phyloP scores from a whole-genome alignment of 805 yeast species.

The Yamadazyma insecticola region DNA sequence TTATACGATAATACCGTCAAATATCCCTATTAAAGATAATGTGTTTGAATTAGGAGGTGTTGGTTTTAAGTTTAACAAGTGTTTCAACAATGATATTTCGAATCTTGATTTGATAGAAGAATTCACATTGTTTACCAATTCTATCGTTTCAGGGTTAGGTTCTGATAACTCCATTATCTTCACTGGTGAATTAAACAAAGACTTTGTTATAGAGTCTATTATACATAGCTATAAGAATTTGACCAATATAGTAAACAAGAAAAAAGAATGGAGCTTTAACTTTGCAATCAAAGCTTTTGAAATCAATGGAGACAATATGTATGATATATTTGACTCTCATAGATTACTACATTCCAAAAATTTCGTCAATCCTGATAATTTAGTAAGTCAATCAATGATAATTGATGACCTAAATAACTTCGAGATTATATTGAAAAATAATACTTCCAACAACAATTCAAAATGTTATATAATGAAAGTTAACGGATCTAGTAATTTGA shows the following conservation, averaged over 20 bases:
- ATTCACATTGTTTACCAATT: conserved; percentile 13
- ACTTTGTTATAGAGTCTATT: background rate
- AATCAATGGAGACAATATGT: background rate
- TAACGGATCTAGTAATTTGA: background rate
- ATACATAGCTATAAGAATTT: too few relatives aligned
- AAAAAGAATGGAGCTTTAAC: too few relatives aligned
- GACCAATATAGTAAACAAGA: too few relatives aligned
- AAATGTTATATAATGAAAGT: background rate
- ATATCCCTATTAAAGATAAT: conserved; percentile 4
- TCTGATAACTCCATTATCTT: conserved; percentile 1
- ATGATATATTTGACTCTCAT: conserved; percentile 10
- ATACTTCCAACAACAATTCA: background rate
- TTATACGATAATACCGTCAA: conserved; percentile 11
- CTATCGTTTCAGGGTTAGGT: background rate
- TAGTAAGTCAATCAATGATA: conserved; percentile 9
- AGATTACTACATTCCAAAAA: conserved; percentile 1
- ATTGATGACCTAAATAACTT: conserved; percentile 10
- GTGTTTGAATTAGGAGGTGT: conserved; percentile 4
- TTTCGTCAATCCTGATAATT: background rate
- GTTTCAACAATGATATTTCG: conserved; percentile 5
- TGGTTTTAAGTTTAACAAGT: conserved; percentile 14
- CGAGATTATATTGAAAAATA: conserved; percentile 5
- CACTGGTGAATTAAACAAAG: conserved; percentile 2
- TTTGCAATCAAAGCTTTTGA: conserved; percentile 9
- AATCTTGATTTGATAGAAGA: conserved; percentile 16